These are phyloP conservation scores for Backusella parvicylindrica DNA, from an alignment of 192 early-diverging fungal genomes.

Conservation along the genomic window DNA sequence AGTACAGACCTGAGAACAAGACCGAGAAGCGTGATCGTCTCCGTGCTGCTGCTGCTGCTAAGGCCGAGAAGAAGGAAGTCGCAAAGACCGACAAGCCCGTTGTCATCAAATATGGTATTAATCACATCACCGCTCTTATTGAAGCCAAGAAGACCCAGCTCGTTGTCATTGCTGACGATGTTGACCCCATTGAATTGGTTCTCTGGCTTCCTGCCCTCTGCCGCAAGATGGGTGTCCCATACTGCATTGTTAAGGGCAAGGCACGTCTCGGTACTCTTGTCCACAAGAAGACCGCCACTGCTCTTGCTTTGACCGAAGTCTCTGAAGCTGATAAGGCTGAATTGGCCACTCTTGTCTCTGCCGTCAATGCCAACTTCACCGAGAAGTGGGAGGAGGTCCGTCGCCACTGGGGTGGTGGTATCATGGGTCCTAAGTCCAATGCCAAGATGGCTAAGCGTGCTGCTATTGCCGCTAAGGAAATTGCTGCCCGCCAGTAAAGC, in stretches of 20 bases:
- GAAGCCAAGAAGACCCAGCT: slow-evolving; percentile 99
- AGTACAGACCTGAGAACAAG: slow-evolving; percentile 99
- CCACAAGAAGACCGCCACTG: slow-evolving; percentile 99
- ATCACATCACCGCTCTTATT: slow-evolving; percentile 97
- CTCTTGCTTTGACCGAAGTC: slow-evolving; percentile 91
- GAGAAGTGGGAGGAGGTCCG: slow-evolving; percentile 92
- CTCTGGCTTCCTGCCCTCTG: slow-evolving; percentile 99
- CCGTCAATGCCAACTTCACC: slow-evolving; percentile 94
- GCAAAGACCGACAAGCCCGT: slow-evolving; percentile 86
- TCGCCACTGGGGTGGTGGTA: slow-evolving; percentile 96
- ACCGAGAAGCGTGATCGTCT: slow-evolving; percentile 95
- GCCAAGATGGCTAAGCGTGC: slow-evolving; percentile 78
- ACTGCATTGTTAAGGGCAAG: slow-evolving; percentile 99
- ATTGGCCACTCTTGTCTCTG: slow-evolving; percentile 80
- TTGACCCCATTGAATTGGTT: slow-evolving; percentile 99
- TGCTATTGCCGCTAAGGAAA: slow-evolving; percentile 46
- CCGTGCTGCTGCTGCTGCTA: slow-evolving; percentile 79
- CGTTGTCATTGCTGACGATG: slow-evolving; percentile 99
- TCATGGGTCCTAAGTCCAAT: slow-evolving; percentile 93
- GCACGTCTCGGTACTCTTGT: slow-evolving; percentile 97
- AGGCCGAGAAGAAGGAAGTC: slow-evolving; percentile 87
- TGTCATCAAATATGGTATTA: slow-evolving; percentile 99
- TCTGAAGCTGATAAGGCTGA: slow-evolving; percentile 93
- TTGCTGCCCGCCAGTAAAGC: slow-evolving; percentile 41
- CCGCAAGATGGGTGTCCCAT: slow-evolving; percentile 99